Conservation (phyloP, 345 rosid genomes). For the Eucalyptus curtisii region DNA sequence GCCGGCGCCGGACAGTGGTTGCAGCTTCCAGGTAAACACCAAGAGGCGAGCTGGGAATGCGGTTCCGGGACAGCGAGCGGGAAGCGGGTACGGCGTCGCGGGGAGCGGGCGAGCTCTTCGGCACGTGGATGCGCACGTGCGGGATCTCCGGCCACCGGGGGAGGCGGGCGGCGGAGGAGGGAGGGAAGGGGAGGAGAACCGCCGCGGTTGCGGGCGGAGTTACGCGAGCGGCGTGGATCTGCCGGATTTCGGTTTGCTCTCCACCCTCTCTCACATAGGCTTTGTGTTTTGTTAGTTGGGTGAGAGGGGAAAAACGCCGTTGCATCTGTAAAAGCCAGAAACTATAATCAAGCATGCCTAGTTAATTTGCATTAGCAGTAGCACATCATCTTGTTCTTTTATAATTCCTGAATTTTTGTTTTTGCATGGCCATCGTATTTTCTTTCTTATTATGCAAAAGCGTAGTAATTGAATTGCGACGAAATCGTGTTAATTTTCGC, state of each 20-base stretch:
- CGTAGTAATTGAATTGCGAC: neutral
- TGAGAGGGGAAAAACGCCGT: neutral
- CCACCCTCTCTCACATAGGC: accelerated
- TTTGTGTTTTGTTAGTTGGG: neutral
- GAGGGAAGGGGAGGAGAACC: neutral
- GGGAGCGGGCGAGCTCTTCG: neutral
- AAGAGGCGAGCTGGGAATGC: neutral
- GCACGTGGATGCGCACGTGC: neutral
- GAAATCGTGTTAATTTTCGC: neutral
- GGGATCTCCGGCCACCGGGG: neutral
- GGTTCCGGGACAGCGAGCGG: neutral
- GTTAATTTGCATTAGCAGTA: neutral
- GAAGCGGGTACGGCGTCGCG: neutral
- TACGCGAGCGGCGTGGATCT: neutral
- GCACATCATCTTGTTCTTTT: neutral
- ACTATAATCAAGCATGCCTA: neutral
- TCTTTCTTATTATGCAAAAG: neutral
- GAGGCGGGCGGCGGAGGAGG: neutral
- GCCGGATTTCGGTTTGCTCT: neutral
- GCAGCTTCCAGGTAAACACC: neutral
- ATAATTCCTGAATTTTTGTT: neutral
- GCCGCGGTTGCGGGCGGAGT: neutral
- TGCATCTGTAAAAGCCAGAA: neutral
- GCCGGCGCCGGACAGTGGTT: neutral
- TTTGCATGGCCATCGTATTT: neutral